Percentiles rank a stretch among this genome's conserved stretches.
Evolutionary conservation across 257 asterid genomes (phyloP).

Genomic region (Solanum piurae): DNA sequence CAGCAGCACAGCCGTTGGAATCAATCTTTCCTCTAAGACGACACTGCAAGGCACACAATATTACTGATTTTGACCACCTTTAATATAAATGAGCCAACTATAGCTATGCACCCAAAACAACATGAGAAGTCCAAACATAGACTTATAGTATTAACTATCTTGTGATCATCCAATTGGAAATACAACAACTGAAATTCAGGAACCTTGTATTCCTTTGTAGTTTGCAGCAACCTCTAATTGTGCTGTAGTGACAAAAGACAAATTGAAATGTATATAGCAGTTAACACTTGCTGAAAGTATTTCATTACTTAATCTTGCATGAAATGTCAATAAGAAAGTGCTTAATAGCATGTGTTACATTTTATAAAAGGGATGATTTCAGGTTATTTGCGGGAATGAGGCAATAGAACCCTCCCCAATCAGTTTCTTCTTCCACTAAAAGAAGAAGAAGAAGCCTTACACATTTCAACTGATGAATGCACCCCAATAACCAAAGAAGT

Average conservation of each 20-base stretch:
- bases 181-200: background rate
- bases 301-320: background rate
- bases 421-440: background rate
- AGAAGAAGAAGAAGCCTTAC: background rate
- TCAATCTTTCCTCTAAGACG: constrained; percentile 15
- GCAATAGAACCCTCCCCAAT: background rate
- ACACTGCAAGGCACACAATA: background rate
- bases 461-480: background rate
- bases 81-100: background rate
- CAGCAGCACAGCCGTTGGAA: constrained; percentile 9
- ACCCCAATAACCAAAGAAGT: background rate
- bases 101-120: background rate
- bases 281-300: background rate
- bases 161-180: background rate
- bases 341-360: background rate
- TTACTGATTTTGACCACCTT: background rate
- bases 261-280: background rate
- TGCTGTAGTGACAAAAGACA: background rate
- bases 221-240: background rate
- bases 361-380: background rate
- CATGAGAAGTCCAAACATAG: background rate
- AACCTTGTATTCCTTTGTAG: background rate
- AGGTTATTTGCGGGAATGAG: background rate
- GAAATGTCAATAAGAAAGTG: background rate
- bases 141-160: background rate